These are phyloP conservation scores for Salix brachista DNA, from an alignment of 345 rosid genomes.

Conservation along the genomic window DNA sequence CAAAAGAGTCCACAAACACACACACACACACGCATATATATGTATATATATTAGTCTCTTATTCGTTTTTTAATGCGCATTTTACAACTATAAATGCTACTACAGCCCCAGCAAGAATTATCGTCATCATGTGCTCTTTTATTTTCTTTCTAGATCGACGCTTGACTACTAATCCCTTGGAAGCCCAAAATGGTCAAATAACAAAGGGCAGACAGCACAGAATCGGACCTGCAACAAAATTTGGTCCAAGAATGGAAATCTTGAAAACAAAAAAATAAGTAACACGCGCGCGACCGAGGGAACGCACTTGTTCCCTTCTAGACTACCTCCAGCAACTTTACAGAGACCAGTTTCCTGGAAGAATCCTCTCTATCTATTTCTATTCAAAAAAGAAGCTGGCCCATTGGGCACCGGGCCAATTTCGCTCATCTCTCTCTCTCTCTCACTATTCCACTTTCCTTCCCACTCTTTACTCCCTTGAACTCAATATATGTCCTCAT, in stretches of 20 bases:
- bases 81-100: too few species aligned
- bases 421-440: conserved; percentile 27
- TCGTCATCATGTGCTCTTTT: not conserved
- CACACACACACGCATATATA: too few species aligned
- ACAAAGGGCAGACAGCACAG: conserved; percentile 12
- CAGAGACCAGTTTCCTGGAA: conserved; percentile 53
- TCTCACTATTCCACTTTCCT: conserved; percentile 1
- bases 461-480: not conserved
- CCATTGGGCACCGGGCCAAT: conserved; percentile 17
- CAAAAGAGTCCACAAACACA: too few species aligned
- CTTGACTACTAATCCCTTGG: not conserved
- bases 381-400: not conserved
- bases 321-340: conserved; percentile 38
- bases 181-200: conserved; percentile 29
- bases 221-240: conserved; percentile 7
- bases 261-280: not conserved
- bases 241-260: conserved; percentile 15
- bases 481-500: not conserved
- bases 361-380: conserved; percentile 13
- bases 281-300: not conserved
- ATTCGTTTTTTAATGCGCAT: too few species aligned
- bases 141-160: not conserved
- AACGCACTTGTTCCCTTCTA: conserved; percentile 1
- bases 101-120: too few species aligned
- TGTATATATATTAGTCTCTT: too few species aligned